phyloP scores from a whole-genome alignment of 1,284 basidiomycete species.

The Grifola frondosa region DNA sequence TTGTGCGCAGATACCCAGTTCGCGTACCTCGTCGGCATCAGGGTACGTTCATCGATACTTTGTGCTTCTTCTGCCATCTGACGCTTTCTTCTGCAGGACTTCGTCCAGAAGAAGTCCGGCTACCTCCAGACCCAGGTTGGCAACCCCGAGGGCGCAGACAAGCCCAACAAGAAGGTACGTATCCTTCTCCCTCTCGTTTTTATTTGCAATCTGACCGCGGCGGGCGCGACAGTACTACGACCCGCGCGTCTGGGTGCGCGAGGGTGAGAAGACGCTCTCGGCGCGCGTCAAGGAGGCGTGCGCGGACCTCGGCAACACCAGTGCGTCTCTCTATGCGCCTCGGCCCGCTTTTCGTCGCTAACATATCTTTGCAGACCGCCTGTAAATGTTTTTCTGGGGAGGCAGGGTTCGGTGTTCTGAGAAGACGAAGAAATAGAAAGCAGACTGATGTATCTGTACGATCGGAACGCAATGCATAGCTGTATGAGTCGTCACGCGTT shows the following conservation, averaged over 20 bases:
- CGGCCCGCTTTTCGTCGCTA: neutral
- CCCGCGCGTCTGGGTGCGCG: conserved; percentile 96
- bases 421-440: neutral
- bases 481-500: too few relatives aligned
- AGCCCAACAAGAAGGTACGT: conserved; percentile 94
- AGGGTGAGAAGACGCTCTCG: conserved; percentile 94
- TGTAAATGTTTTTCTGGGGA: conserved; percentile 7
- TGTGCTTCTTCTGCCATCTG: neutral
- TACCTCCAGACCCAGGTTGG: conserved; percentile 89
- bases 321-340: conserved; percentile 28
- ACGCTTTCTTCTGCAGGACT: conserved; percentile 54
- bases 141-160: conserved; percentile 91
- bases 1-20: conserved; percentile 74
- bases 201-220: neutral
- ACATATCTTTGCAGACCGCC: conserved; percentile 7
- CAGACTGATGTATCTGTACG: neutral
- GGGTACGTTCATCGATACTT: conserved; percentile 46
- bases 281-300: conserved; percentile 92
- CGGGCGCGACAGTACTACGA: conserved; percentile 70
- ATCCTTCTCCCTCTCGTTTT: neutral
- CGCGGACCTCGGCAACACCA: conserved; percentile 82
- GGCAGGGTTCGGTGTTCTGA: too few relatives aligned
- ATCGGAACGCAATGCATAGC: too few relatives aligned
- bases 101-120: conserved; percentile 78
- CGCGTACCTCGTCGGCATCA: conserved; percentile 89